Percentiles rank a stretch among this genome's conserved stretches.
Conservation (phyloP, 2,329 filamentous ascomycete species). For the Pleomassaria siparia region DNA sequence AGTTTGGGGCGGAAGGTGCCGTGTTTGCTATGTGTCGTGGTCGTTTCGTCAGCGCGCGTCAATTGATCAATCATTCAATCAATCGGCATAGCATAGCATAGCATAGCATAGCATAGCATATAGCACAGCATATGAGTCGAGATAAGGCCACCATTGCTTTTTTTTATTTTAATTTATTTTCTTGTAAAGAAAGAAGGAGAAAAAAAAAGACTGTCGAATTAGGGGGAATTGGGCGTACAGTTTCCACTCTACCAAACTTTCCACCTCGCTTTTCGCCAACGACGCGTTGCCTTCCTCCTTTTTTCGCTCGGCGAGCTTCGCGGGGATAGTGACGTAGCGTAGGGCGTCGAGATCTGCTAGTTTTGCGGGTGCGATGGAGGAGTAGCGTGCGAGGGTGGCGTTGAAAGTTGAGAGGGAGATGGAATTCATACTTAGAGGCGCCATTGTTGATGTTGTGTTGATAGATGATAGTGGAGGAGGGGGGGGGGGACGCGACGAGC, state of each 20-base stretch:
- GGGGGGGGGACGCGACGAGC: background rate
- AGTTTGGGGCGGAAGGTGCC: slow-evolving; percentile 54
- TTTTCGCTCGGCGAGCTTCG: slow-evolving; percentile 17
- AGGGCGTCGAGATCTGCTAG: slow-evolving; percentile 33
- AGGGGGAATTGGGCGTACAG: slow-evolving; percentile 22
- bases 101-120: too few species aligned
- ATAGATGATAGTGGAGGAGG: background rate
- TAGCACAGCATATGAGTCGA: too few species aligned
- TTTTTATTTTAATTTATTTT: too few species aligned
- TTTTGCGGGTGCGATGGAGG: slow-evolving; percentile 25
- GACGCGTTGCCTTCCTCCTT: slow-evolving; percentile 12
- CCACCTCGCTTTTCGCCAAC: slow-evolving; percentile 33
- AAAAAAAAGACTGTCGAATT: too few species aligned
- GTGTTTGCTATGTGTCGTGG: slow-evolving; percentile 53
- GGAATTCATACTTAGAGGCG: slow-evolving; percentile 2
- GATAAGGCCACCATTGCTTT: too few species aligned
- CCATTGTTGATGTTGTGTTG: slow-evolving; percentile 4
- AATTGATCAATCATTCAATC: too few species aligned
- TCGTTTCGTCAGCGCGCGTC: too few species aligned
- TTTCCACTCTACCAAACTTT: slow-evolving; percentile 44
- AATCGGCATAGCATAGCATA: too few species aligned
- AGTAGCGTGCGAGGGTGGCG: slow-evolving; percentile 26
- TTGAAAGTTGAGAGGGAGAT: slow-evolving; percentile 25
- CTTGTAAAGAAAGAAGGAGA: too few species aligned
- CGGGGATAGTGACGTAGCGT: slow-evolving; percentile 35